phyloP scores from a whole-genome alignment of 495 filamentous ascomycete species.

The Penicillium lagena region DNA sequence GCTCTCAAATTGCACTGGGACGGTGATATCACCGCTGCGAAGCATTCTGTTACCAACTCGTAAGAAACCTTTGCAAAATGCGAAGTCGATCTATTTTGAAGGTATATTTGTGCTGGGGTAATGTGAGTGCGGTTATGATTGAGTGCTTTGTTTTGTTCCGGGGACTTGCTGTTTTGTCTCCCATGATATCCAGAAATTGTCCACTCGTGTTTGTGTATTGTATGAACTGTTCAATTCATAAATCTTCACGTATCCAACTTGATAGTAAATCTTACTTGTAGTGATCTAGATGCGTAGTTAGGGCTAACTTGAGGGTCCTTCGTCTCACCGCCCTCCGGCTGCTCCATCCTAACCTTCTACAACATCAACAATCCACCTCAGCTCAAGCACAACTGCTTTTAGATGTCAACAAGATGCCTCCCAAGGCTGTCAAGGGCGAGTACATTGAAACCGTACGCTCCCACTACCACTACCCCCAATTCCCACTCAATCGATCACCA shows the following conservation, averaged over 20 bases:
- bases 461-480: neutral
- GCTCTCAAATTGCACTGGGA: conserved; percentile 28
- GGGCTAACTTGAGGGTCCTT: too few relatives aligned
- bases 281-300: neutral
- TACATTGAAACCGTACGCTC: conserved; percentile 87
- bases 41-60: neutral
- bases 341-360: too few relatives aligned
- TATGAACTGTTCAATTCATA: neutral
- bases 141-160: conserved; percentile 1
- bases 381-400: neutral
- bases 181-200: conserved; percentile 8
- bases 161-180: neutral
- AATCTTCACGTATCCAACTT: neutral
- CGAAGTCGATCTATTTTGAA: too few relatives aligned
- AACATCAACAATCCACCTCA: too few relatives aligned
- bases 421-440: conserved; percentile 74
- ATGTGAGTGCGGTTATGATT: conserved; percentile 1
- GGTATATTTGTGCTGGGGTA: neutral
- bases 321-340: too few relatives aligned
- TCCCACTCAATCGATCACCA: neutral
- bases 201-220: neutral
- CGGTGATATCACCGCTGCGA: conserved; percentile 8
- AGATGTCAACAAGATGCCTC: conserved; percentile 50
- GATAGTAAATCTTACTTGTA: neutral
- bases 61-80: neutral